A percentile compares a stretch with the other conserved stretches of the same genome.
Evolutionary conservation across 208 protist genomes (phyloP).

Genomic region (Paratrypanosoma confusum): DNA sequence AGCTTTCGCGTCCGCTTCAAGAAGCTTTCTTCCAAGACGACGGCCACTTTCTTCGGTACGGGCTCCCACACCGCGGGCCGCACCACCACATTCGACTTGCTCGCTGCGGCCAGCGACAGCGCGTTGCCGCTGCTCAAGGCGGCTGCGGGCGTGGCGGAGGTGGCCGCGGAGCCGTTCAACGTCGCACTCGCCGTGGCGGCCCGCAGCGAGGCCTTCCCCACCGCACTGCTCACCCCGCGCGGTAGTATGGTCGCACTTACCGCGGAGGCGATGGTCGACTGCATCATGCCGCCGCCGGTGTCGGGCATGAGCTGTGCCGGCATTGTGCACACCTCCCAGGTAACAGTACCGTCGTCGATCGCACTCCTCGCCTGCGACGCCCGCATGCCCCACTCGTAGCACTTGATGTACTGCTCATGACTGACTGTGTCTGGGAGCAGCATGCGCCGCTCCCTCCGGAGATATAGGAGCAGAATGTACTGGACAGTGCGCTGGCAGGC

Average conservation of each 20-base stretch:
- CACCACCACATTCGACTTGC: slow-evolving; percentile 47
- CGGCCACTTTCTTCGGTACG: slow-evolving; percentile 48
- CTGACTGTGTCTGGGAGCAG: slow-evolving; percentile 68
- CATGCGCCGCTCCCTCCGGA: slow-evolving; percentile 38
- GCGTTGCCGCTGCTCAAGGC: too few species aligned
- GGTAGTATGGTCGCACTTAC: too few species aligned
- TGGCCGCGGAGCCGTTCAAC: too few species aligned
- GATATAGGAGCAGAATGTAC: slow-evolving; percentile 33
- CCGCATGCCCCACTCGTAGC: slow-evolving; percentile 53
- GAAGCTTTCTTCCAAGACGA: slow-evolving; percentile 58
- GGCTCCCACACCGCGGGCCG: slow-evolving; percentile 68
- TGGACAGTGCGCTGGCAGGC: slow-evolving; percentile 32
- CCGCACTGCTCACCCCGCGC: too few species aligned
- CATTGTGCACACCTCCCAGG: slow-evolving; percentile 70
- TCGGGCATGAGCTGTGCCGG: slow-evolving; percentile 50
- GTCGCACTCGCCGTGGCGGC: too few species aligned
- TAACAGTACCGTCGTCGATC: slow-evolving; percentile 54
- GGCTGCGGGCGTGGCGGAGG: too few species aligned
- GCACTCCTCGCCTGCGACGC: slow-evolving; percentile 47
- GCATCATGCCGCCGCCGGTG: slow-evolving; percentile 26
- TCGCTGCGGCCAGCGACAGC: too few species aligned
- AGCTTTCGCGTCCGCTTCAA: slow-evolving; percentile 35
- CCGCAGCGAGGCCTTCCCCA: too few species aligned
- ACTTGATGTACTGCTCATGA: slow-evolving; percentile 58
- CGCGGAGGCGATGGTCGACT: too few species aligned